phyloP scores from a whole-genome alignment of 164 flowering plant species.

The Vitis labrusca region DNA sequence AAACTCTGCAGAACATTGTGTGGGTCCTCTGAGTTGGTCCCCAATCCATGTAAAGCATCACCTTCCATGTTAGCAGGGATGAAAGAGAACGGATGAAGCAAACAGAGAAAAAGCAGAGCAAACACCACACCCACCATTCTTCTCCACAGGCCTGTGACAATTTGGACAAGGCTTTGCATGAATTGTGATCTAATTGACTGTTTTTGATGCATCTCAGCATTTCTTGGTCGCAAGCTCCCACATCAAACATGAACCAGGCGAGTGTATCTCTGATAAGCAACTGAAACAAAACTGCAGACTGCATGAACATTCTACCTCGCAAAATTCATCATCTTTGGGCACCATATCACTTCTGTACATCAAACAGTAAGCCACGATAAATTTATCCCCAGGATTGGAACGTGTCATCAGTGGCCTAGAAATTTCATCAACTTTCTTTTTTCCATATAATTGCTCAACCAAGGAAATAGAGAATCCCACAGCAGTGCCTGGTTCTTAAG shows the following conservation, averaged over 20 bases:
- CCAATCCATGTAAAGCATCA: constrained; percentile 81
- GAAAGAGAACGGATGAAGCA: constrained; percentile 31
- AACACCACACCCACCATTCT: constrained; percentile 41
- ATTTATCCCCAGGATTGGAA: too few relatives aligned
- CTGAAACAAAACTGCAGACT: constrained; percentile 83
- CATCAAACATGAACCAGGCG: constrained; percentile 92
- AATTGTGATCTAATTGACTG: constrained; percentile 79
- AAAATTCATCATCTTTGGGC: constrained; percentile 54
- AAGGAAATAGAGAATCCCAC: constrained; percentile 73
- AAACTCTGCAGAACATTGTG: constrained; percentile 89
- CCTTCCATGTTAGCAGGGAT: constrained; percentile 59
- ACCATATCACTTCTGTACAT: not conserved
- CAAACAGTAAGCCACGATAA: too few relatives aligned
- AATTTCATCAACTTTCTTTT: constrained; percentile 85
- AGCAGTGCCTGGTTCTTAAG: constrained; percentile 64
- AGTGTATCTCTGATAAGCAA: constrained; percentile 77
- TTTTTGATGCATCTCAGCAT: constrained; percentile 77
- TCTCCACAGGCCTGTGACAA: constrained; percentile 72
- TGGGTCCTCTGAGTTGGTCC: constrained; percentile 73
- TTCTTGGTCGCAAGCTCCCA: constrained; percentile 88
- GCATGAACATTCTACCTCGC: constrained; percentile 89
- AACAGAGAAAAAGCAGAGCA: constrained; percentile 31
- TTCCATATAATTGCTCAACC: constrained; percentile 78
- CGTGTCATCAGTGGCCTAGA: constrained; percentile 48
- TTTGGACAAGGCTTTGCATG: constrained; percentile 87